Conservation (phyloP, 257 asterid species). For the Solanum dulcamara region DNA sequence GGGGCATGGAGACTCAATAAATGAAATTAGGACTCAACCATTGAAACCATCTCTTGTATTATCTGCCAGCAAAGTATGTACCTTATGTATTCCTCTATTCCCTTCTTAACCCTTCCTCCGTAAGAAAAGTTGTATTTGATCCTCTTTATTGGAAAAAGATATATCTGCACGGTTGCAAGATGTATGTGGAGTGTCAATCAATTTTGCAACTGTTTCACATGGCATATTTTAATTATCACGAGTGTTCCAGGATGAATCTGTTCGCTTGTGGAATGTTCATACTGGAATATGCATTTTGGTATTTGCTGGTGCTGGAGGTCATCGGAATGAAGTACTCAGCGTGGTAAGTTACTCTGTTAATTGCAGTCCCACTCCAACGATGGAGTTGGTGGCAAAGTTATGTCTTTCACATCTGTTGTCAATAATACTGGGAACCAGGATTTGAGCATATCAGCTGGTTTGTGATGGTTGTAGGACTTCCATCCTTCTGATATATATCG, state of each 20-base stretch:
- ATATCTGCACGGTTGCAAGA: not conserved
- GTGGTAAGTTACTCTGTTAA: conserved; percentile 44
- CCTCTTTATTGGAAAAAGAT: not conserved
- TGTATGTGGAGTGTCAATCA: not conserved
- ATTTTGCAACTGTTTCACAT: not conserved
- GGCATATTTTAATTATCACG: not conserved
- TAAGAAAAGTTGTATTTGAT: not conserved
- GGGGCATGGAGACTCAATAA: conserved; percentile 95
- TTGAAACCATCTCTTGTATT: conserved; percentile 85
- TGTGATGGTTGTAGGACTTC: conserved; percentile 56
- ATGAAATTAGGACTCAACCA: conserved; percentile 85
- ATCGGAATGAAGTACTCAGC: conserved; percentile 97
- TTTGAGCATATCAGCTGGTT: conserved; percentile 4
- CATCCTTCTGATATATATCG: conserved; percentile 93
- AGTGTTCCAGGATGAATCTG: conserved; percentile 78
- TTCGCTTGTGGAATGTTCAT: conserved; percentile 93
- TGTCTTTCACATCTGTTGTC: not conserved
- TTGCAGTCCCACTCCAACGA: not conserved
- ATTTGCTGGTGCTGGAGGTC: conserved; percentile 99
- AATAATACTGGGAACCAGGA: not conserved
- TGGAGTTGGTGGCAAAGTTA: not conserved
- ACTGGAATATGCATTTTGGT: conserved; percentile 96
- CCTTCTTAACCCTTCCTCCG: not conserved
- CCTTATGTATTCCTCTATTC: not conserved
- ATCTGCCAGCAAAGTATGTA: conserved; percentile 89